phyloP scores from a whole-genome alignment of 2,329 filamentous ascomycete species.

The Plectosphaerella sp. region DNA sequence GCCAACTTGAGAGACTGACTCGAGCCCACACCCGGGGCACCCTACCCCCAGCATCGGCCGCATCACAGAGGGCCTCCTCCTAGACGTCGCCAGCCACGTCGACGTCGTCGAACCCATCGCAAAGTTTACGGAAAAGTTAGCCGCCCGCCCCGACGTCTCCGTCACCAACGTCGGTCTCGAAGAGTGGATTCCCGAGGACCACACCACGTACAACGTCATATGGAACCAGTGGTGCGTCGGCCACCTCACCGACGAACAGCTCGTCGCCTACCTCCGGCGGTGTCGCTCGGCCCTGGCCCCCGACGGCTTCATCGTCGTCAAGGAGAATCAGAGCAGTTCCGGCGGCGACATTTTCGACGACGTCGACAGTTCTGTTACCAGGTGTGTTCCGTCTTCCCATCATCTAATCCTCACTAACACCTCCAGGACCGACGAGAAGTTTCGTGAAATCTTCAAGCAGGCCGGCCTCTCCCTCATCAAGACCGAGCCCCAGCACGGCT shows the following conservation, averaged over 20 bases:
- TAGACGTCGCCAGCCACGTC: slow-evolving; percentile 63
- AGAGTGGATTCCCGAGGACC: slow-evolving; percentile 52
- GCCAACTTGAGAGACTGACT: too few species aligned
- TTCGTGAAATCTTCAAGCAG: slow-evolving; percentile 61
- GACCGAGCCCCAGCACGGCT: slow-evolving; percentile 67
- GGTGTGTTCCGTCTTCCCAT: slow-evolving; percentile 4
- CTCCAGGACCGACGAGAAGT: slow-evolving; percentile 64
- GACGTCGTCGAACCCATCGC: slow-evolving; percentile 82
- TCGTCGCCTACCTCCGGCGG: slow-evolving; percentile 61
- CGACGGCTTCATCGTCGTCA: slow-evolving; percentile 29
- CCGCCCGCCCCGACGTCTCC: slow-evolving; percentile 51
- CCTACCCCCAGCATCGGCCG: slow-evolving; percentile 63
- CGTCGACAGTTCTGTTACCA: slow-evolving; percentile 11
- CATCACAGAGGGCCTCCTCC: slow-evolving; percentile 73
- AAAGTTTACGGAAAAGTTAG: slow-evolving; percentile 69
- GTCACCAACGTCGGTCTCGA: slow-evolving; percentile 73
- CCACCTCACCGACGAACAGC: slow-evolving; percentile 70
- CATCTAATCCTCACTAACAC: slow-evolving; percentile 5
- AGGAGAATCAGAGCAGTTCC: slow-evolving; percentile 66
- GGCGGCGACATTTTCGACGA: slow-evolving; percentile 53
- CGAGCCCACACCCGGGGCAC: neutral
- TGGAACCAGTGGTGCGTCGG: slow-evolving; percentile 92
- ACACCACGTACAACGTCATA: slow-evolving; percentile 66
- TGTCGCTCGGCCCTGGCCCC: slow-evolving; percentile 42
- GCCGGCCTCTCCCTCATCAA: slow-evolving; percentile 65